Evolutionary conservation across 257 asterid species (phyloP).

Genomic region (Catharanthus roseus): DNA sequence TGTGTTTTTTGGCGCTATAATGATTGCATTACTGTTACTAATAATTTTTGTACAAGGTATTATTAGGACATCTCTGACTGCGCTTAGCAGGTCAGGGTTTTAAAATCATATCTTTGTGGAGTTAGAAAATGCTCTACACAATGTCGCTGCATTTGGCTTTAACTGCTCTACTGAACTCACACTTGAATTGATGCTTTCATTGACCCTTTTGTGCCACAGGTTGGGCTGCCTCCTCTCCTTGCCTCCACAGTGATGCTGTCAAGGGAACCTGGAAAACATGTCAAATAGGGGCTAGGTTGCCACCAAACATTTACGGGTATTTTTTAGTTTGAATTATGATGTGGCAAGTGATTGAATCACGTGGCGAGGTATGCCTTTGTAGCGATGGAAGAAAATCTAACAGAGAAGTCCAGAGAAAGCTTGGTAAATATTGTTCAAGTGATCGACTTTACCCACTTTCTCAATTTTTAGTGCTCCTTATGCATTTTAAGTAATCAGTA

Average conservation of each 20-base stretch:
- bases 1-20: neutral
- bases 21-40: neutral
- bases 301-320: neutral
- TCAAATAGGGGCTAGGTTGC: neutral
- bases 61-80: neutral
- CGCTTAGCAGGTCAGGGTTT: neutral
- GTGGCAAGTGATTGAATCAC: neutral
- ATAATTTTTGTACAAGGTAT: neutral
- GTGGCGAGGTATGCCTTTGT: neutral
- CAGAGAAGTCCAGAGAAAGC: neutral
- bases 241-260: neutral
- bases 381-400: neutral
- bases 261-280: neutral
- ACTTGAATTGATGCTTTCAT: neutral
- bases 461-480: neutral
- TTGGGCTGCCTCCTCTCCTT: neutral
- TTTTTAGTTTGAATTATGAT: neutral
- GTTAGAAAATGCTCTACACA: neutral
- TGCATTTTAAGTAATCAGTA: neutral
- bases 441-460: slow-evolving; percentile 2
- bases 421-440: neutral
- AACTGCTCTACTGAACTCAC: neutral
- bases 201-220: neutral
- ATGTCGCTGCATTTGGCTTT: neutral
- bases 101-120: neutral